Conservation (phyloP, 257 asterid genomes). For the Paraleonurus japonicus region DNA sequence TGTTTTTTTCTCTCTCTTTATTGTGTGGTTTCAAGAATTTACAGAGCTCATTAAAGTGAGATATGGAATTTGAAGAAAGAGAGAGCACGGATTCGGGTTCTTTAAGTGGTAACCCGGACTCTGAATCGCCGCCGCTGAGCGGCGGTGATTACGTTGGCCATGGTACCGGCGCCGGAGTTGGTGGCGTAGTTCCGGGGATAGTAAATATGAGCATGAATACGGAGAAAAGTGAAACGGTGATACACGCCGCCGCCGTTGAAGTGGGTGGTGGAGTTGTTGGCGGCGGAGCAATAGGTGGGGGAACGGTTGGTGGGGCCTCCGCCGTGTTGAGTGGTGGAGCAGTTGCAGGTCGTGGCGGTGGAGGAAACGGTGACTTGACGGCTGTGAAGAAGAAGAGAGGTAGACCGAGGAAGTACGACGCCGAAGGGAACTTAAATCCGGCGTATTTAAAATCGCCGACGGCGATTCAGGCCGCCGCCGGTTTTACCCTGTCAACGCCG, state of each 20-base stretch:
- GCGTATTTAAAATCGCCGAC: slow-evolving; percentile 44
- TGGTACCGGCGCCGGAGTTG: slow-evolving; percentile 27
- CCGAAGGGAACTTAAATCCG: slow-evolving; percentile 72
- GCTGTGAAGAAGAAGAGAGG: slow-evolving; percentile 77
- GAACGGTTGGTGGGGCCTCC: slow-evolving; percentile 22
- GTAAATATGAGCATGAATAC: slow-evolving; percentile 33
- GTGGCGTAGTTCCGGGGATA: slow-evolving; percentile 33
- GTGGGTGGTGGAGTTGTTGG: slow-evolving; percentile 26
- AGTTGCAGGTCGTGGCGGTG: slow-evolving; percentile 19
- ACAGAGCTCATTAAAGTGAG: not conserved
- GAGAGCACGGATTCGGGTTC: slow-evolving; percentile 79
- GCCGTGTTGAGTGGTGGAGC: slow-evolving; percentile 22
- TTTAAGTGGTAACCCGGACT: slow-evolving; percentile 44
- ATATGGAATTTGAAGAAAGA: slow-evolving; percentile 61
- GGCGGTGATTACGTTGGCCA: slow-evolving; percentile 35
- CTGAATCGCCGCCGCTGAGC: slow-evolving; percentile 49
- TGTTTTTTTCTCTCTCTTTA: not conserved
- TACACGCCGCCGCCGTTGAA: slow-evolving; percentile 21
- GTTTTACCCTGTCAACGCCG: slow-evolving; percentile 63
- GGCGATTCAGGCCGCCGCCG: slow-evolving; percentile 41
- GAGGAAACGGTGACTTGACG: slow-evolving; percentile 30
- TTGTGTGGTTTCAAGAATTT: not conserved
- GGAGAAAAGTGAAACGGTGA: slow-evolving; percentile 34
- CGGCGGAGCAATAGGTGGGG: slow-evolving; percentile 27
- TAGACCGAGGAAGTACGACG: slow-evolving; percentile 82